Evolutionary conservation across 2,329 filamentous ascomycete genomes (phyloP).

Genomic region (Apiospora phragmitis): DNA sequence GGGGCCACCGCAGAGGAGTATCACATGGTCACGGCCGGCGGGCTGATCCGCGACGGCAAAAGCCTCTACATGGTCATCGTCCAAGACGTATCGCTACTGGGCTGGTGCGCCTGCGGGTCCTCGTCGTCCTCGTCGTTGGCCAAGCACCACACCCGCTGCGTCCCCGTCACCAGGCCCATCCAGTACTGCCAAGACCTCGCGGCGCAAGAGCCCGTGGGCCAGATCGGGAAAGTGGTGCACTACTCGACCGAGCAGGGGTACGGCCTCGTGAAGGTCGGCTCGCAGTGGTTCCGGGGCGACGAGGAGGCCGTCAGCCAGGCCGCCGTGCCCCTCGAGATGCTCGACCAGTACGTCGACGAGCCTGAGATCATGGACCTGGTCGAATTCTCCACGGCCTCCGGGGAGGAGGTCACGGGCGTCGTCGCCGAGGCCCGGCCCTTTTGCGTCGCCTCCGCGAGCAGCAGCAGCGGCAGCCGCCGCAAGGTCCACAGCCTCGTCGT

Average conservation of each 20-base stretch:
- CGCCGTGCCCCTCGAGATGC: slow-evolving; percentile 14
- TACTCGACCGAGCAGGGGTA: slow-evolving; percentile 17
- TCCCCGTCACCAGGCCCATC: slow-evolving; percentile 9
- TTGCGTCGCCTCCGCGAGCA: slow-evolving; percentile 7
- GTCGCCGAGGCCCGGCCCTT: slow-evolving; percentile 11
- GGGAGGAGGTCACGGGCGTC: slow-evolving; percentile 18
- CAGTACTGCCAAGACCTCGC: slow-evolving; percentile 9
- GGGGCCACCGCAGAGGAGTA: slow-evolving; percentile 3
- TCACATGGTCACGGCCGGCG: slow-evolving; percentile 16
- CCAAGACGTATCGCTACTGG: slow-evolving; percentile 14
- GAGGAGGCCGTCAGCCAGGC: slow-evolving; percentile 12
- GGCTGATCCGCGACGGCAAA: slow-evolving; percentile 15
- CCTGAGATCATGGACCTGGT: slow-evolving; percentile 18
- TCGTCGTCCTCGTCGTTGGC: background rate
- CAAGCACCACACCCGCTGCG: slow-evolving; percentile 15
- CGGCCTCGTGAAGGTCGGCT: slow-evolving; percentile 14
- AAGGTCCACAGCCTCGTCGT: slow-evolving; percentile 13
- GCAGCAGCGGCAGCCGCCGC: background rate
- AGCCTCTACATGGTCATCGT: slow-evolving; percentile 16
- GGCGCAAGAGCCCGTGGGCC: slow-evolving; percentile 12
- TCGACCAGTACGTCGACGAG: slow-evolving; percentile 13
- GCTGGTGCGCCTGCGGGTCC: slow-evolving; percentile 15
- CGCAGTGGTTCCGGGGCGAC: slow-evolving; percentile 13
- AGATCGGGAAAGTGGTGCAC: slow-evolving; percentile 15
- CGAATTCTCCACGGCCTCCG: slow-evolving; percentile 15